phyloP scores from a whole-genome alignment of 1,284 basidiomycete species.

The Taiwanofungus camphoratus region DNA sequence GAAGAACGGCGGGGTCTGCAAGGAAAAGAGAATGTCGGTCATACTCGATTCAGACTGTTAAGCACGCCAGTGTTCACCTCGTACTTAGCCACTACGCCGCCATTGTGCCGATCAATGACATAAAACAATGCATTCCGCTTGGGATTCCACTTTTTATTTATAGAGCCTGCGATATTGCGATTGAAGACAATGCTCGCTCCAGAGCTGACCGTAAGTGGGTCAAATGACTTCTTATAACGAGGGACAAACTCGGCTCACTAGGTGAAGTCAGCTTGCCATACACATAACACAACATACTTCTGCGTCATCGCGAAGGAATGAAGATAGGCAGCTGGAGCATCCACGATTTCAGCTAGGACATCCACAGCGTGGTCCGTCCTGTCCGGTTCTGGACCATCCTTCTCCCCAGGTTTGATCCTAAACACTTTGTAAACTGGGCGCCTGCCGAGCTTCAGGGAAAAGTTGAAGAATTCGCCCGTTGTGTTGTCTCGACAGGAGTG shows the following conservation, averaged over 20 bases:
- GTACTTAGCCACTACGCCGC: conserved; percentile 32
- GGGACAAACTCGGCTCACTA: no score
- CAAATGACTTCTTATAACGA: not conserved
- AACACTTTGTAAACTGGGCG: conserved; percentile 28
- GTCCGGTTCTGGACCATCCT: not conserved
- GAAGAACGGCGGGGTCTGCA: conserved; percentile 32
- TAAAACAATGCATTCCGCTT: conserved; percentile 29
- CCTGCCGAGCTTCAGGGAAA: conserved; percentile 25
- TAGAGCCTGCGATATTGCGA: conserved; percentile 27
- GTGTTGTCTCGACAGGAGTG: conserved; percentile 32
- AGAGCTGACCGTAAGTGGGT: conserved; percentile 10
- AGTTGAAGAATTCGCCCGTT: conserved; percentile 33
- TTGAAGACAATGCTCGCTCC: conserved; percentile 20
- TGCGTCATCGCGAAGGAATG: conserved; percentile 33
- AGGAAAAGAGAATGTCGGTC: no score
- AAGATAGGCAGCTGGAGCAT: conserved; percentile 33
- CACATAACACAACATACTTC: conserved; percentile 29
- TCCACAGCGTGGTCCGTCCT: conserved; percentile 24
- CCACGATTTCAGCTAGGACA: conserved; percentile 31
- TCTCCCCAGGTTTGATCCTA: conserved; percentile 24
- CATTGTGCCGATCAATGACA: conserved; percentile 30
- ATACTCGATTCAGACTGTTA: no score
- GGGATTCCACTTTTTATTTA: conserved; percentile 26
- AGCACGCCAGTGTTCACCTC: conserved; percentile 8
- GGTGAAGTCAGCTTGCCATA: conserved; percentile 30